Base-by-base conservation (phyloP, 768 basidiomycete species). In the Mycena chlorophos region DNA sequence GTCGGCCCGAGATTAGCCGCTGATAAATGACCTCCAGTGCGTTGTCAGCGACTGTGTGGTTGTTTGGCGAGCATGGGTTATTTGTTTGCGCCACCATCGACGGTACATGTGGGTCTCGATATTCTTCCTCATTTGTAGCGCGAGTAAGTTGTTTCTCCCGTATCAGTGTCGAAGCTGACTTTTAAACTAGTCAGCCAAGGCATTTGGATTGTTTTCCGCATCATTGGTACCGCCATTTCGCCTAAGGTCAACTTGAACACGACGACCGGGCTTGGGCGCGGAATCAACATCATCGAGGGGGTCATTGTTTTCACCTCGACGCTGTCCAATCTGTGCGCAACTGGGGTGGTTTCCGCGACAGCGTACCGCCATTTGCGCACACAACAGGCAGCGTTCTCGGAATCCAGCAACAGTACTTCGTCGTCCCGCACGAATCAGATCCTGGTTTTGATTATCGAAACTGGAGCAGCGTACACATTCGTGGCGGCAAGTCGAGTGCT, bases 311-410 rank as follows among this genome's bases (percentile, higher is more conserved):
- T 20, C 8, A 52, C 60, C 27, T 57, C 56, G 10, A 19, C 54
- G 23, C 39, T 61, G 14, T 61, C 60, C 38, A 61, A 61, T 49
- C 39, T 61, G 3, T 47, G 49, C 47, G 60, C 60, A 6, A 61
- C 60, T 1, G 60, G 52, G 17, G 55, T 56, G 19, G 55, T 56
- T 23, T 23, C 34, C 17, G 28, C 39, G 19, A 45, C 53, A 4
- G 40, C 22, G 6, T 38, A 16, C 49, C 8, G 47, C 25, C 51
- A 57, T 27, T 48, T 45, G 45, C 40, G 34, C 23, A 45, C n/a
- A 20, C 37, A 51, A 13, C 49, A 50, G 26, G 42, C 54, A 17
- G 26, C 38, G n/a, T 49, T 59, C 20, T 47, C 57, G 10, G 22
- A 31, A 17, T 17, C 16, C 5, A 55, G 55, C 30, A 27, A 27